Evolutionary conservation across 345 rosid species (phyloP), one percentile per base, ranked within the genome.

Genomic region (Hibiscus mutabilis): DNA sequence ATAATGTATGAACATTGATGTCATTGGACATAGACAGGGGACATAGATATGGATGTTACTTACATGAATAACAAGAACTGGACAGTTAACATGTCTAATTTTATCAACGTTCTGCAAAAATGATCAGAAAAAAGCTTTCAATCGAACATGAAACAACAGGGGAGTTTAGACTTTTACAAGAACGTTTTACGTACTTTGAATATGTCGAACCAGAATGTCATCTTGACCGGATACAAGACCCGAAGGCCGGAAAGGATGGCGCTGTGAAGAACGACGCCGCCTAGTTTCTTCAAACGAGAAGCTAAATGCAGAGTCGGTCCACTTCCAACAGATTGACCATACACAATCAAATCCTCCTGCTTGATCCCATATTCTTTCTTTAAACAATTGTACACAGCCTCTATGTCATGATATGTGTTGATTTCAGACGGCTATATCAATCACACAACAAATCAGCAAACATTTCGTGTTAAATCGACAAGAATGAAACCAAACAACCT

Each of bases 241-340:
- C 99, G 84, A n/a, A 95, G 78, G 75, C 98, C 99, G 0, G 99
- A 92, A 76, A 95, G 93, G 52, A 95, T 90, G 51, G 99, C 99
- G 15, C 99, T 90, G 49, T 95, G 99, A 81, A 95, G 97, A 80
- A 95, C 90, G 9, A 89, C 92, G 25, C 92, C 98, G 80, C 99
- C 84, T 62, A 95, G 77, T 70, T 77, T 86, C 68, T 84, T 81
- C 65, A 95, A 79, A 7, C 87, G 79, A 61, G 92, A 81, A 76
- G 90, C 99, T 77, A 95, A 79, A 74, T 95, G 99, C 55, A 92
- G 75, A 7, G 98, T 95, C 0, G 99, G 99, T 1, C 97, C 99
- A 61, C 99, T 95, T 65, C 99, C 99, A 49, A 95, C 99, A 37
- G 99, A 95, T 73, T 95, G 99, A 10, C 99, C 99, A 13, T 95